phyloP scores from a whole-genome alignment of 352 stramenopile genomes.

The Pythium dissimile region DNA sequence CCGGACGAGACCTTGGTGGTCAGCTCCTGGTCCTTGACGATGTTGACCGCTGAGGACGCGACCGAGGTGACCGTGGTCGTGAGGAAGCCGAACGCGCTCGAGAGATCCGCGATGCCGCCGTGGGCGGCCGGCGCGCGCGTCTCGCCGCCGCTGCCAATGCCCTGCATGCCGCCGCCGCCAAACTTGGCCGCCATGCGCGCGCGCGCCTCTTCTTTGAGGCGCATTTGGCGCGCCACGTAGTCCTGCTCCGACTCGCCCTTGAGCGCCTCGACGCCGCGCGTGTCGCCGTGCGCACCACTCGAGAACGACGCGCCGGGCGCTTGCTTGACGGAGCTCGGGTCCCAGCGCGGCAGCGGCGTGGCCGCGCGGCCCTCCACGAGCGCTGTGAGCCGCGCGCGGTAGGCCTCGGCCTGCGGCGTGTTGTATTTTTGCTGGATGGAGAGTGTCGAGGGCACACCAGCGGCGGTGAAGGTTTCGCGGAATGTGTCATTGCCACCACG shows the following conservation, averaged over 20 bases:
- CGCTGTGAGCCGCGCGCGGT: slow-evolving; percentile 54
- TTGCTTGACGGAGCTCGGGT: slow-evolving; percentile 40
- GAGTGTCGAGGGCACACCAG: slow-evolving; percentile 66
- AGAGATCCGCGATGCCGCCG: slow-evolving; percentile 51
- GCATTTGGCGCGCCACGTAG: slow-evolving; percentile 70
- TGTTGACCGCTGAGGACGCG: slow-evolving; percentile 54
- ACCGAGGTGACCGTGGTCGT: slow-evolving; percentile 67
- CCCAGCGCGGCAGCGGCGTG: slow-evolving; percentile 59
- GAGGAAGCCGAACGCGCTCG: slow-evolving; percentile 70
- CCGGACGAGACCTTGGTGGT: slow-evolving; percentile 72
- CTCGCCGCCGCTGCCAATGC: slow-evolving; percentile 71
- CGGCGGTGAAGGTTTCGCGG: slow-evolving; percentile 50
- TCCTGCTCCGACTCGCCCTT: slow-evolving; percentile 78
- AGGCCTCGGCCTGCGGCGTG: slow-evolving; percentile 74
- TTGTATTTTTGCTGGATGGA: slow-evolving; percentile 85
- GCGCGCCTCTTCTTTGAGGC: slow-evolving; percentile 67
- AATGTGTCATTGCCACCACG: slow-evolving; percentile 76
- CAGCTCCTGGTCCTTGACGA: slow-evolving; percentile 77
- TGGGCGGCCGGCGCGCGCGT: slow-evolving; percentile 35
- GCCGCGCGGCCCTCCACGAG: slow-evolving; percentile 57
- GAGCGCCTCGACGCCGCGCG: slow-evolving; percentile 71
- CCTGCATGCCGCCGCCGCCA: slow-evolving; percentile 65
- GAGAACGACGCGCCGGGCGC: slow-evolving; percentile 32
- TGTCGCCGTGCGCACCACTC: slow-evolving; percentile 38
- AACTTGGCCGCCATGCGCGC: slow-evolving; percentile 83